phyloP scores from a whole-genome alignment of 2,329 filamentous ascomycete genomes.

The Ophidiomyces ophidiicola region DNA sequence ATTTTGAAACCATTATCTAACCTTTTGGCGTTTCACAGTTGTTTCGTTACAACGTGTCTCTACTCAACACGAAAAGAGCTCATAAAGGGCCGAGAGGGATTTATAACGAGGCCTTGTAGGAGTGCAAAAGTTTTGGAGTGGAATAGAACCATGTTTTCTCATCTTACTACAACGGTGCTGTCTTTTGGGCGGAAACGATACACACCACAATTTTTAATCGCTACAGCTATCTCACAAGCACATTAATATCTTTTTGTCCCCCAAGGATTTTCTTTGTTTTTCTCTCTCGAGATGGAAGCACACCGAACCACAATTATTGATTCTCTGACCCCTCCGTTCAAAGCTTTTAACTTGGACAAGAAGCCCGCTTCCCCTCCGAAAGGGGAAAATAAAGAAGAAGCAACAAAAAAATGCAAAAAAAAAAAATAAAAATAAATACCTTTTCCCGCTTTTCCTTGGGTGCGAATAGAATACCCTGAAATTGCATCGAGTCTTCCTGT shows the following conservation, averaged over 20 bases:
- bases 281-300: constrained; percentile 3
- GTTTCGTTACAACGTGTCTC: constrained; percentile 82
- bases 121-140: constrained; percentile 8
- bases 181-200: constrained; percentile 8
- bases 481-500: too few species aligned
- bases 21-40: constrained; percentile 50
- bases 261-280: constrained; percentile 7
- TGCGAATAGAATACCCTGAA: constrained; percentile 6
- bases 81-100: constrained; percentile 38
- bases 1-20: constrained; percentile 5
- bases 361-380: too few species aligned
- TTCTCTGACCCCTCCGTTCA: constrained; percentile 4
- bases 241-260: not conserved
- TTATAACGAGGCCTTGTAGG: constrained; percentile 7
- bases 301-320: not conserved
- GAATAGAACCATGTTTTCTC: constrained; percentile 8
- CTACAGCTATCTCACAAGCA: constrained; percentile 5
- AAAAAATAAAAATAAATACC: not conserved
- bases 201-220: constrained; percentile 8
- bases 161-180: constrained; percentile 8
- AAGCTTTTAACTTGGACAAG: not conserved
- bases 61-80: constrained; percentile 80
- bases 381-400: too few species aligned
- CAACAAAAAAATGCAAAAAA: not conserved
- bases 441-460: constrained; percentile 3